phyloP scores from a whole-genome alignment of 352 stramenopile genomes.

The Phytophthora pluvialis region DNA sequence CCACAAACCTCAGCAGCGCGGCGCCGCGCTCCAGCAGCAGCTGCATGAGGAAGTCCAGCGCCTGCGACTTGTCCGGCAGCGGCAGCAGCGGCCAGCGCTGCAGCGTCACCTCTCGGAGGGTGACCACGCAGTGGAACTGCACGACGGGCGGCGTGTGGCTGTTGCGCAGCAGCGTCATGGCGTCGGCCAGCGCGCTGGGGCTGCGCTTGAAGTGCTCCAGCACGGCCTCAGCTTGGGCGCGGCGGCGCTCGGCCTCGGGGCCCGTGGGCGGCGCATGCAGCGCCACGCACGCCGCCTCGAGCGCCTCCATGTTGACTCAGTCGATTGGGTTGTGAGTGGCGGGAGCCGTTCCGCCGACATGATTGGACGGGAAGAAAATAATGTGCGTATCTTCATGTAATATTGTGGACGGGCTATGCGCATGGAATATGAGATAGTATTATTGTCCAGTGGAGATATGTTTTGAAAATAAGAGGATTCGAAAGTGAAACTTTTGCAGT shows the following conservation, averaged over 20 bases:
- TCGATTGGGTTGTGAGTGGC: neutral
- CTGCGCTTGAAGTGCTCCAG: constrained; percentile 86
- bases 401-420: too few relatives aligned
- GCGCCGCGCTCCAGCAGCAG: constrained; percentile 71
- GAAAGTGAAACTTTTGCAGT: too few relatives aligned
- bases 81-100: constrained; percentile 65
- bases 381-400: too few relatives aligned
- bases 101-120: constrained; percentile 78
- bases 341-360: neutral
- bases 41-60: constrained; percentile 81
- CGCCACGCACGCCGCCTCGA: constrained; percentile 73
- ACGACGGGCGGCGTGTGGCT: constrained; percentile 53
- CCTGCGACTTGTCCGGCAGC: constrained; percentile 54
- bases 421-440: too few relatives aligned
- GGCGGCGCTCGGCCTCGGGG: constrained; percentile 54
- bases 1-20: constrained; percentile 63
- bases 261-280: constrained; percentile 68
- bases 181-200: constrained; percentile 62
- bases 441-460: too few relatives aligned
- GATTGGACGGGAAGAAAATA: neutral
- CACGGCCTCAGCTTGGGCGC: constrained; percentile 65
- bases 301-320: constrained; percentile 47
- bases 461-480: too few relatives aligned
- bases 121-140: constrained; percentile 84
- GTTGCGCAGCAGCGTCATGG: constrained; percentile 57